Base-by-base conservation (phyloP, 768 basidiomycete genomes). In the Artomyces pyxidatus region DNA sequence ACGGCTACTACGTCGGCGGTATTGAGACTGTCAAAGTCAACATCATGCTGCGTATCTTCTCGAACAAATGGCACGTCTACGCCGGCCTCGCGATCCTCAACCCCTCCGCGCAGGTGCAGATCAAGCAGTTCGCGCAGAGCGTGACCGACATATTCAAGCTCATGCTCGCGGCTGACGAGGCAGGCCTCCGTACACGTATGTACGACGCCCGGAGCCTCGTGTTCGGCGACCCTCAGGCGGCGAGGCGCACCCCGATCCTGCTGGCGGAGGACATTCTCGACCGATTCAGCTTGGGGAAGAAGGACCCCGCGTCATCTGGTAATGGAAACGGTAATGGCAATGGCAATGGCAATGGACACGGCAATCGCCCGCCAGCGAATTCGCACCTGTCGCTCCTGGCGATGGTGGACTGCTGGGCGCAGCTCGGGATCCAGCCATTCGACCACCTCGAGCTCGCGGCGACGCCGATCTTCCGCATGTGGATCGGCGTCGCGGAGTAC, bases 21-120 rank as follows among this genome's bases (percentile, higher is more conserved):
- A 93, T 99, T 58, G 96, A 99, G 65, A 94, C 91, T 1, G 92
- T 92, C 58, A 99, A 99, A 68, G 93, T 92, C 59, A 99, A 99
- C 73, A 85, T 97, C 65, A 83, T 88, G 54, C 78, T 96, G 17
- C 89, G 96, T 0, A 98, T 99, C 59, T 99, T 97, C 67, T 78
- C 90, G 38, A 96, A 93, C 65, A 86, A 92, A 52, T 99, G 93
- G 93, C 95, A 99, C 68, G 95, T 99, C 61, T 99, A 99, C 64
- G 95, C 95, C 12, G 95, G 96, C 2, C 78, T 99, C n/a, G 95
- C 95, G 1, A 90, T 98, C 63, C 78, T 99, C 53, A 98, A 99
- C 66, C 95, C 96, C 4, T 83, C 77, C 10, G 96, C 96, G 0
- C 78, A 78, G 37, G 65, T 74, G 1, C 95, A 97, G 63, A 97